Percentiles rank a stretch among this genome's conserved stretches.
phyloP scores from a whole-genome alignment of 75 land plant species.

The Cupressus sempervirens region DNA sequence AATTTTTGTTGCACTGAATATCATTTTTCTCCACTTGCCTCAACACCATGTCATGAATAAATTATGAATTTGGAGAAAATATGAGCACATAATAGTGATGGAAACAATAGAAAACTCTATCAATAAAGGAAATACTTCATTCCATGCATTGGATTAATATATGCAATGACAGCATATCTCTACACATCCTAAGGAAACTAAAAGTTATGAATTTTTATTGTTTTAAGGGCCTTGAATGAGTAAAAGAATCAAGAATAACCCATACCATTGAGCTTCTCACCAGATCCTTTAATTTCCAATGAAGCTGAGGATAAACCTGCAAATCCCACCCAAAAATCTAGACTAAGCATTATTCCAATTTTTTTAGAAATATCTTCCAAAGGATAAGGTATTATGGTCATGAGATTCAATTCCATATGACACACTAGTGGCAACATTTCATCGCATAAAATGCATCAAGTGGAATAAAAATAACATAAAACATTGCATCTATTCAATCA shows the following conservation, averaged over 20 bases:
- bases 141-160: not conserved
- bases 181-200: not conserved
- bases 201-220: not conserved
- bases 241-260: not conserved
- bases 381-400: not conserved
- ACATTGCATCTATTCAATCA: not conserved
- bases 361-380: not conserved
- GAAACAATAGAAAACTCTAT: not conserved
- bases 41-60: not conserved
- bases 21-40: not conserved
- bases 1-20: too few relatives aligned
- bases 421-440: not conserved
- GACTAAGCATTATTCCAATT: not conserved
- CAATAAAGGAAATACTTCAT: not conserved
- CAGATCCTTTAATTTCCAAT: slow-evolving; percentile 53
- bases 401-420: not conserved
- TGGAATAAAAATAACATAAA: not conserved
- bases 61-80: not conserved
- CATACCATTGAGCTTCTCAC: slow-evolving; percentile 34
- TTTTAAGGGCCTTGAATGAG: not conserved
- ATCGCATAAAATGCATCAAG: not conserved
- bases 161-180: not conserved
- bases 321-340: not conserved
- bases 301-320: slow-evolving; percentile 70
- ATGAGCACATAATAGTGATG: not conserved